Evolutionary conservation across 805 yeast genomes (phyloP).

Genomic region (Nakazawaea wyomingensis): DNA sequence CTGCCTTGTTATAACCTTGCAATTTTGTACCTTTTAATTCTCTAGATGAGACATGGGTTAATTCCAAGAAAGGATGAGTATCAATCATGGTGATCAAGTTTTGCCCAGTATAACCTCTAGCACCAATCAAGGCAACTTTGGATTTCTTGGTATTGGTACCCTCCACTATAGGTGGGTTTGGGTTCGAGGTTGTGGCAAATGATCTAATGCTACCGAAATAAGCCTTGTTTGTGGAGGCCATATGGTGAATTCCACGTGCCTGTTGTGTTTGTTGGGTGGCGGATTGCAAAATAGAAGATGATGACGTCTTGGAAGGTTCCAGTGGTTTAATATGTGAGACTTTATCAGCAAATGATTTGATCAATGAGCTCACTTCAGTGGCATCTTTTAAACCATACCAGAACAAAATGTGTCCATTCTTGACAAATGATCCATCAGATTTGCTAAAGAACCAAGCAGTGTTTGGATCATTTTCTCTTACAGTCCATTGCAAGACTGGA

Average conservation of each 20-base stretch:
- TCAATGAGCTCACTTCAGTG: conserved; percentile 55
- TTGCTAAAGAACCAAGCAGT: conserved; percentile 87
- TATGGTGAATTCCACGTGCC: conserved; percentile 46
- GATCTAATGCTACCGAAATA: conserved; percentile 19
- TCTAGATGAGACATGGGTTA: conserved; percentile 93
- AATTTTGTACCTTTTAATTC: conserved; percentile 85
- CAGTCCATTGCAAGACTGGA: conserved; percentile 76
- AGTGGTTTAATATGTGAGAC: conserved; percentile 33
- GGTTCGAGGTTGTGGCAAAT: conserved; percentile 41
- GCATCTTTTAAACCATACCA: conserved; percentile 86
- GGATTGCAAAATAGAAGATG: conserved; percentile 40
- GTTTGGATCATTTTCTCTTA: conserved; percentile 85
- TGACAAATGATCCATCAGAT: conserved; percentile 90
- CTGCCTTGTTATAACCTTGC: conserved; percentile 79
- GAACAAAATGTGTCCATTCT: conserved; percentile 83
- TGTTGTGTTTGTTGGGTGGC: conserved; percentile 34
- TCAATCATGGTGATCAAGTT: conserved; percentile 84
- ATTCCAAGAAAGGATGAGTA: conserved; percentile 79
- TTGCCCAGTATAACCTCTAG: conserved; percentile 97
- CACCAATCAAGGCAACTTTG: conserved; percentile 92
- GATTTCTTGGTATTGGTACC: conserved; percentile 60
- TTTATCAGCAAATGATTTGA: conserved; percentile 45
- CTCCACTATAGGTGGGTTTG: conserved; percentile 65
- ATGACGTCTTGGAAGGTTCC: conserved; percentile 31
- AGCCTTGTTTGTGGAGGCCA: conserved; percentile 22